Evolutionary conservation across 805 yeast species (phyloP).

Genomic region (Yarrowia sp.): DNA sequence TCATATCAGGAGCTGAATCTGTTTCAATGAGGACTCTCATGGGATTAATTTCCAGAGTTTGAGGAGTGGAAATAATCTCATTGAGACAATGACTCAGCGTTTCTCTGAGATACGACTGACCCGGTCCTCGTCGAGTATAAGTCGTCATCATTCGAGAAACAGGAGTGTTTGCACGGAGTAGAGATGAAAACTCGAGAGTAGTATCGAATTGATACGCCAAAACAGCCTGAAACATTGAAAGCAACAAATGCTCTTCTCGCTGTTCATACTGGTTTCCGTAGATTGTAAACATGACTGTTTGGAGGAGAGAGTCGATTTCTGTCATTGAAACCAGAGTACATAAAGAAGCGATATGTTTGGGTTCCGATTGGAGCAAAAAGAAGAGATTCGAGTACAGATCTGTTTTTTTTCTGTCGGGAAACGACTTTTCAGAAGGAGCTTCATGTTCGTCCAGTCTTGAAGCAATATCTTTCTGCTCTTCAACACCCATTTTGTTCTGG

Average conservation of each 20-base stretch:
- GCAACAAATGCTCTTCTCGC: constrained; percentile 42
- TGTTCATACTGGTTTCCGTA: constrained; percentile 46
- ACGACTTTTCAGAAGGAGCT: constrained; percentile 28
- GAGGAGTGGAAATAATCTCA: constrained; percentile 34
- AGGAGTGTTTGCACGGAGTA: constrained; percentile 43
- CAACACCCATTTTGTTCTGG: constrained; percentile 41
- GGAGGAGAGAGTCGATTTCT: constrained; percentile 42
- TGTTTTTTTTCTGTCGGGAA: constrained; percentile 37
- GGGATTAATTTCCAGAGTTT: constrained; percentile 40
- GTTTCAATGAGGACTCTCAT: constrained; percentile 37
- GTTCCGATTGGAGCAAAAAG: constrained; percentile 42
- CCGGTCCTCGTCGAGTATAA: constrained; percentile 43
- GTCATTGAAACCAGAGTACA: constrained; percentile 39
- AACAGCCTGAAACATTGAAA: constrained; percentile 43
- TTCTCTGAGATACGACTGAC: constrained; percentile 41
- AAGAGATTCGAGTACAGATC: constrained; percentile 40
- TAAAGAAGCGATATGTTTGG: constrained; percentile 40
- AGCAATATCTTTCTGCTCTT: constrained; percentile 41
- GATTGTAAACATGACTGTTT: constrained; percentile 44
- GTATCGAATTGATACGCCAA: constrained; percentile 41
- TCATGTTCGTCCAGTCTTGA: constrained; percentile 35
- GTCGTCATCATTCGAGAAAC: constrained; percentile 44
- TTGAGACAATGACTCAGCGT: constrained; percentile 36
- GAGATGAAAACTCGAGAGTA: constrained; percentile 39
- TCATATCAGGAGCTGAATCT: constrained; percentile 30